Conservation (phyloP, 2,329 filamentous ascomycete species). For the Verticillium nonalfalfae region DNA sequence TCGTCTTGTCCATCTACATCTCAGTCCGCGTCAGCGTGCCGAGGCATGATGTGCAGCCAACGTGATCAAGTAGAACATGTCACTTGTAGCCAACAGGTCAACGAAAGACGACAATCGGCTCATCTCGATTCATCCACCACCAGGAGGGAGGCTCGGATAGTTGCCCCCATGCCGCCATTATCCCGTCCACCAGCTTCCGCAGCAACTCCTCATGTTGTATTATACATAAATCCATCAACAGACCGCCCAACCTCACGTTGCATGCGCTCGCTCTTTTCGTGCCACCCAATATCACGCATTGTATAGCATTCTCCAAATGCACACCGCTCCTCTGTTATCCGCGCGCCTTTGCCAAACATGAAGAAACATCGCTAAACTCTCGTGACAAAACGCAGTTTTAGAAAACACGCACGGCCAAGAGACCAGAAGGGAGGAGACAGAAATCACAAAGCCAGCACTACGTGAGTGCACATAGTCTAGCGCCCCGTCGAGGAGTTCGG, state of each 20-base stretch:
- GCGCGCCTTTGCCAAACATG: neutral
- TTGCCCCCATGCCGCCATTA: neutral
- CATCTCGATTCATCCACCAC: neutral
- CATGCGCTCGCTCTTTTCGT: neutral
- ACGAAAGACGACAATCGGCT: neutral
- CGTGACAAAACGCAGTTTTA: neutral
- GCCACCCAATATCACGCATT: neutral
- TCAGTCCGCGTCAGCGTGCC: neutral
- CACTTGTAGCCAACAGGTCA: neutral
- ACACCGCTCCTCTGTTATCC: neutral
- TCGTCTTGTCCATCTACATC: neutral
- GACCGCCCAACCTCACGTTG: neutral
- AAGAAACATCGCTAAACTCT: slow-evolving; percentile 9
- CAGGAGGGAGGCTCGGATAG: neutral
- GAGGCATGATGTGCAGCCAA: neutral
- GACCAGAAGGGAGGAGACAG: neutral
- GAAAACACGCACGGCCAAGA: neutral
- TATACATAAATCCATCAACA: neutral
- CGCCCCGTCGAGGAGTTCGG: neutral
- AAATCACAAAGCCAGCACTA: neutral
- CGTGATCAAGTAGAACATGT: too few species aligned
- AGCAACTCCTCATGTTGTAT: neutral
- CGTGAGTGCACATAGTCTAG: neutral
- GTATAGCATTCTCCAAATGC: neutral
- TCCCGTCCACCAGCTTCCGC: neutral